Conservation (phyloP, 352 stramenopile species). For the Globisporangium irregulare region DNA sequence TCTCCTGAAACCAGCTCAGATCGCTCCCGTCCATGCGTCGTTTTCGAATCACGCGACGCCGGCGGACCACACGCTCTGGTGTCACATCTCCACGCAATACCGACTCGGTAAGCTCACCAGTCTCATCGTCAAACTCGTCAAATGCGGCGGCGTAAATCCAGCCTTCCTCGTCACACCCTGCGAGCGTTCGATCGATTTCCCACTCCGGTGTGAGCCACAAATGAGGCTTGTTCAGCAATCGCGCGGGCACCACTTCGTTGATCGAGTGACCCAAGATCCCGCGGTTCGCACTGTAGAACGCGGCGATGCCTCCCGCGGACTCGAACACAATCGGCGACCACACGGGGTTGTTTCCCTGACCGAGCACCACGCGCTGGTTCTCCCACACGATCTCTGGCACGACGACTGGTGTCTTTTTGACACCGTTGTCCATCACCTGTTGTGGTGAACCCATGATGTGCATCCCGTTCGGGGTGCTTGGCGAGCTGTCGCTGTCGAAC, state of each 20-base stretch:
- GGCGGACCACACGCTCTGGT: conserved; percentile 37
- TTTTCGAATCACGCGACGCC: conserved; percentile 54
- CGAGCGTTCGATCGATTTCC: conserved; percentile 52
- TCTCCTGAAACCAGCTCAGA: conserved; percentile 80
- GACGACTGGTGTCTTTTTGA: conserved; percentile 28
- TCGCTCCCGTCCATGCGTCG: conserved; percentile 71
- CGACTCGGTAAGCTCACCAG: background rate
- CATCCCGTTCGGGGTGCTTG: conserved; percentile 3
- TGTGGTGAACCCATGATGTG: background rate
- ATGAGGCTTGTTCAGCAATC: conserved; percentile 67
- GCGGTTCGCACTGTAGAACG: conserved; percentile 66
- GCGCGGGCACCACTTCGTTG: conserved; percentile 56
- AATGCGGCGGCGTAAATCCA: conserved; percentile 67
- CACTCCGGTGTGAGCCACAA: conserved; percentile 66
- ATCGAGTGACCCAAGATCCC: conserved; percentile 52
- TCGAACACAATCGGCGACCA: conserved; percentile 46
- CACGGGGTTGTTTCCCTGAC: conserved; percentile 8
- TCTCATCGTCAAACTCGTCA: conserved; percentile 25
- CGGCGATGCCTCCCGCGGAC: conserved; percentile 32
- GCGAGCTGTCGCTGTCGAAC: conserved; percentile 15
- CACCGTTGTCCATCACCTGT: conserved; percentile 1
- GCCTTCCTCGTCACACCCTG: conserved; percentile 55
- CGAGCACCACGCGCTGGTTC: conserved; percentile 28
- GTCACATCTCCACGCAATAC: conserved; percentile 8
- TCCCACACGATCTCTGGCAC: conserved; percentile 57